Percentiles rank a stretch among this genome's conserved stretches.
Conservation (phyloP, 1,139 yeast genomes). For the Saccharomyces hybrid region DNA sequence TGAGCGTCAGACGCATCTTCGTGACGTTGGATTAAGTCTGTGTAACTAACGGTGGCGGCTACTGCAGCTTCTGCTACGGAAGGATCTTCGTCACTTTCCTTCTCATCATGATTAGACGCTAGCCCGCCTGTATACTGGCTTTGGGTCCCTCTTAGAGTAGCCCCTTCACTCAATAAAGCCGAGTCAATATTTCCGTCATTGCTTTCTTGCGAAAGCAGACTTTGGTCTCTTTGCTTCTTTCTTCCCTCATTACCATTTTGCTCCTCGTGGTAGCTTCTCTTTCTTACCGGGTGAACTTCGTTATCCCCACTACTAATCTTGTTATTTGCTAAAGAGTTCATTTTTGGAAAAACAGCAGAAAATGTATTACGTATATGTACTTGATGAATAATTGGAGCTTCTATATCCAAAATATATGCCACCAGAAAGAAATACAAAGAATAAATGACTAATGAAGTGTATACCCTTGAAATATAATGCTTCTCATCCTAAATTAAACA, state of each 20-base stretch:
- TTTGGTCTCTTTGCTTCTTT: conserved; percentile 6
- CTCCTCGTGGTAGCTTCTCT: neutral
- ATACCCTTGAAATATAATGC: neutral
- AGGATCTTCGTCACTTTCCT: conserved; percentile 11
- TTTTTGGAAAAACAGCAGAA: neutral
- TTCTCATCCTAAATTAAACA: neutral
- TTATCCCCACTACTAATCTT: neutral
- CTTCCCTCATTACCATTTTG: conserved; percentile 1
- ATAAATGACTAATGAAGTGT: neutral
- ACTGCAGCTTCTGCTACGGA: conserved; percentile 14
- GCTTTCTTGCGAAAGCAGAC: conserved; percentile 3
- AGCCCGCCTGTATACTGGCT: neutral
- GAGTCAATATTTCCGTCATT: conserved; percentile 18
- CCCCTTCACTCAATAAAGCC: conserved; percentile 13
- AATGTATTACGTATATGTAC: neutral
- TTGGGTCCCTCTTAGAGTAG: neutral
- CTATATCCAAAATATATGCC: neutral
- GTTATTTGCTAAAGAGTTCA: neutral
- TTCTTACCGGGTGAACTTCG: neutral
- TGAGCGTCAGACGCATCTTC: conserved; percentile 6
- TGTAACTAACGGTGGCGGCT: conserved; percentile 20
- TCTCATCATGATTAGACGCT: conserved; percentile 4
- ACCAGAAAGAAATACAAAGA: neutral
- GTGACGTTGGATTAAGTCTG: conserved; percentile 13
- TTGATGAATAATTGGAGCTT: neutral